These are phyloP conservation scores for Coemansia asiatica DNA, from an alignment of 192 early-diverging fungal genomes.

Conservation along the genomic window DNA sequence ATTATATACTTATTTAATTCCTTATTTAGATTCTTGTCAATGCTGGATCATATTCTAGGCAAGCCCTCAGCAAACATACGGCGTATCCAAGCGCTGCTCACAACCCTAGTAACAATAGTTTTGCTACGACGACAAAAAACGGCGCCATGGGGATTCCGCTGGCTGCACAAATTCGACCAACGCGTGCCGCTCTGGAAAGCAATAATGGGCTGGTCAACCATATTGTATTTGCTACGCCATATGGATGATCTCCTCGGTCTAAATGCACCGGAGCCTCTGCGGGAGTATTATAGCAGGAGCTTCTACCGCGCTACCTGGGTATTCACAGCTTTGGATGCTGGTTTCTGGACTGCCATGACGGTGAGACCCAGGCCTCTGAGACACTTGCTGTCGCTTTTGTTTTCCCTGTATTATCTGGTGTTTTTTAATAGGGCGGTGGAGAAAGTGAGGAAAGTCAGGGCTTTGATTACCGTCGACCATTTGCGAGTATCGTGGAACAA, in stretches of 20 bases:
- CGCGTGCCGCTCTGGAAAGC: conserved; percentile 71
- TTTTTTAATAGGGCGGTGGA: conserved; percentile 81
- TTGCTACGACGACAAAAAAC: conserved; percentile 22
- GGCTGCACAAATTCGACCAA: conserved; percentile 22
- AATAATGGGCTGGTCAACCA: conserved; percentile 61
- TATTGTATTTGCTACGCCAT: conserved; percentile 68
- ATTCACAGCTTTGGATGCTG: conserved; percentile 88
- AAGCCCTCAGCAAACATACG: conserved; percentile 86
- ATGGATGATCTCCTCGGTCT: conserved; percentile 68
- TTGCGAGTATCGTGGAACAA: conserved; percentile 93
- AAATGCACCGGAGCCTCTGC: conserved; percentile 78
- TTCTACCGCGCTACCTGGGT: conserved; percentile 92
- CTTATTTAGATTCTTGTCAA: conserved; percentile 34
- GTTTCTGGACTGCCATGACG: conserved; percentile 86
- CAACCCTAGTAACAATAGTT: conserved; percentile 8
- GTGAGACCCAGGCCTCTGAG: conserved; percentile 72
- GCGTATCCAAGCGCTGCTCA: conserved; percentile 64
- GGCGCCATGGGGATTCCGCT: conserved; percentile 35
- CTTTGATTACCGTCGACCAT: conserved; percentile 77
- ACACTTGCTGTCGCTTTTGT: conserved; percentile 74
- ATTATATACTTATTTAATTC: conserved; percentile 2
- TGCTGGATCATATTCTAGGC: conserved; percentile 92
- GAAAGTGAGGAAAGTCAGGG: conserved; percentile 78
- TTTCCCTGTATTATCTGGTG: conserved; percentile 79
- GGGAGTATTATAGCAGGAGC: conserved; percentile 82